These are phyloP conservation scores for Closterium sp. DNA, from an alignment of 139 green algal species.

Conservation along the genomic window DNA sequence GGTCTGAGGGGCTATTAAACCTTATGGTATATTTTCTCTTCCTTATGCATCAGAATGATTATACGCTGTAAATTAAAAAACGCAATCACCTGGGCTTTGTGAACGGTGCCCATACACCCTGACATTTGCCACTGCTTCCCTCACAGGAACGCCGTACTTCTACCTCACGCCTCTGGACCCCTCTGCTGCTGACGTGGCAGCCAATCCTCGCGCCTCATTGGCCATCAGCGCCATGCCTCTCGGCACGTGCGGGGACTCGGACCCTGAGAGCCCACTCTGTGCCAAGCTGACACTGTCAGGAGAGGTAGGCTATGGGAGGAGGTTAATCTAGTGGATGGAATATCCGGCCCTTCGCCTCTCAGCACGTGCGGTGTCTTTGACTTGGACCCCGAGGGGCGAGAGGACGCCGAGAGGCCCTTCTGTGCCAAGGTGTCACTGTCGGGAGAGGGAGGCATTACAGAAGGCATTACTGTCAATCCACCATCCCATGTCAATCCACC, in stretches of 20 bases:
- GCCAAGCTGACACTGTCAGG: conserved; percentile 36
- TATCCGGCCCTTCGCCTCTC: too few relatives aligned
- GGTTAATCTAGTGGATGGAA: too few relatives aligned
- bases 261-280: conserved; percentile 21
- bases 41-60: too few relatives aligned
- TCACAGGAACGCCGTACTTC: conserved; percentile 25
- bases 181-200: conserved; percentile 11
- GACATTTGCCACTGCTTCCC: background rate
- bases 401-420: conserved; percentile 5
- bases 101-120: too few relatives aligned
- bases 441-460: too few relatives aligned
- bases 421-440: conserved; percentile 30
- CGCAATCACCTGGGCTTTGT: too few relatives aligned
- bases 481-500: too few relatives aligned
- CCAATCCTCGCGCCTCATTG: conserved; percentile 1
- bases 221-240: conserved; percentile 5
- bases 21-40: too few relatives aligned
- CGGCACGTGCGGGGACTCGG: conserved; percentile 8
- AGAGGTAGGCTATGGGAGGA: too few relatives aligned
- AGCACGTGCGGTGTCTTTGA: background rate
- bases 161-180: conserved; percentile 23
- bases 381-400: conserved; percentile 8
- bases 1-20: too few relatives aligned
- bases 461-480: too few relatives aligned
- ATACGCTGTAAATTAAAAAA: too few relatives aligned